phyloP scores from a whole-genome alignment of 768 basidiomycete genomes.

The Steccherinum ochraceum region DNA sequence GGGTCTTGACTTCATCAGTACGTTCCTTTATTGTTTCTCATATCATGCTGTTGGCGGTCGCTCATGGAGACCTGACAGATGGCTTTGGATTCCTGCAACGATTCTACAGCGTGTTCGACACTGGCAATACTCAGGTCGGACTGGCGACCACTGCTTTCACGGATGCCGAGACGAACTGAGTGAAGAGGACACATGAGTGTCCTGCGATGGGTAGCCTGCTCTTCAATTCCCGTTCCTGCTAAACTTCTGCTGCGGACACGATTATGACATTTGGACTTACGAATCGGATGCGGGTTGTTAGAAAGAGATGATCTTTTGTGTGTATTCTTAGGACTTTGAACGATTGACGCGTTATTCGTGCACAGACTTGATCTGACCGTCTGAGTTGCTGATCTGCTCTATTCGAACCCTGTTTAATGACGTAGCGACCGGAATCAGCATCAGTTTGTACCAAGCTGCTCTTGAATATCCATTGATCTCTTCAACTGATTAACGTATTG shows the following conservation, averaged over 20 bases:
- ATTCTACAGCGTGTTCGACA: constrained; percentile 44
- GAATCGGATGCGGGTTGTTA: too few relatives aligned
- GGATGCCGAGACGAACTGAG: constrained; percentile 25
- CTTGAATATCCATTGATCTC: too few relatives aligned
- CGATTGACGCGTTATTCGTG: too few relatives aligned
- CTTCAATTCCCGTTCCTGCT: not conserved
- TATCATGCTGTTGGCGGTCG: not conserved
- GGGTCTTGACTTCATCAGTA: constrained; percentile 63
- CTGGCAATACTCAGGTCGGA: constrained; percentile 26
- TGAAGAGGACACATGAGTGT: not conserved
- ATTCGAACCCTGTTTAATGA: too few relatives aligned
- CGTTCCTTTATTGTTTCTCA: constrained; percentile 12
- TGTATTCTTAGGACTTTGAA: too few relatives aligned
- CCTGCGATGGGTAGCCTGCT: not conserved
- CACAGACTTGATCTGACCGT: too few relatives aligned
- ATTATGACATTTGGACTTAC: not conserved
- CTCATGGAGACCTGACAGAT: constrained; percentile 31
- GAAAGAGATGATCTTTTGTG: too few relatives aligned
- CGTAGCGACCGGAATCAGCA: too few relatives aligned
- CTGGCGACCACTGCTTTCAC: constrained; percentile 29
- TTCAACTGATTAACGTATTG: too few relatives aligned
- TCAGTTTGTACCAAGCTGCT: too few relatives aligned
- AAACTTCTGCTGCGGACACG: not conserved
- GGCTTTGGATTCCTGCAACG: constrained; percentile 55
- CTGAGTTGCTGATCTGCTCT: too few relatives aligned